Evolutionary conservation across 2,329 filamentous ascomycete species (phyloP), one percentile per base, ranked within the genome.

Genomic region (Sarocladiaceae sp.): DNA sequence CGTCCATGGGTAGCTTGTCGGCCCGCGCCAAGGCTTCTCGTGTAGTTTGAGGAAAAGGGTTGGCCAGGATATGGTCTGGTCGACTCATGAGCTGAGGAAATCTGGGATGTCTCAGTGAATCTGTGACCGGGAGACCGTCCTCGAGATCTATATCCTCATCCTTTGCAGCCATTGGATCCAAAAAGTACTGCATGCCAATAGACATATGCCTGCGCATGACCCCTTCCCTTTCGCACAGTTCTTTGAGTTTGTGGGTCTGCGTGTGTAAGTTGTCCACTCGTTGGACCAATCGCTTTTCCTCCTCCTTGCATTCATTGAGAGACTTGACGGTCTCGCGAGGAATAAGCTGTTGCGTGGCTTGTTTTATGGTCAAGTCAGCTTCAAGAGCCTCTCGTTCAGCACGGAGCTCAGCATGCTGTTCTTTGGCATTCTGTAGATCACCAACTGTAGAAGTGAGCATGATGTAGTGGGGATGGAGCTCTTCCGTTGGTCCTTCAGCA

Each of bases 71-170:
- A 51, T 80, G 70, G 20, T 71, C 67, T 1, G 76, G 76, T 40
- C 75, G 75, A 6, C 74, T 74, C n/a, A 80, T 64, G 7, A 81
- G 64, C 23, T 72, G 63, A 7, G 73, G 65, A 50, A 78, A 79
- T 8, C 59, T 58, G 7, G 66, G 58, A 56, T 77, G 71, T 7
- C 67, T 66, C 4, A 77, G 61, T 10, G 57, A 56, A 2, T 52
- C 54, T 46, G 59, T 53, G 10, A 63, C 64, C 3, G 52, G 28
- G 2, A 54, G 54, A 29, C 55, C 57, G 15, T 66, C 62, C 13
- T 67, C 65, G 20, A 79, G 67, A 18, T 67, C 60, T 52, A 78
- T 67, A 48, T 76, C 74, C 26, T 74, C 72, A 39, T 67, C 66
- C 31, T 58, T 61, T 20, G 61, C 57, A 12, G 64, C n/a, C n/a